Percentiles rank a stretch among this genome's conserved stretches.
These are phyloP conservation scores for Euphorbia pulcherrima DNA, from an alignment of 345 rosid genomes.

Conservation along the genomic window DNA sequence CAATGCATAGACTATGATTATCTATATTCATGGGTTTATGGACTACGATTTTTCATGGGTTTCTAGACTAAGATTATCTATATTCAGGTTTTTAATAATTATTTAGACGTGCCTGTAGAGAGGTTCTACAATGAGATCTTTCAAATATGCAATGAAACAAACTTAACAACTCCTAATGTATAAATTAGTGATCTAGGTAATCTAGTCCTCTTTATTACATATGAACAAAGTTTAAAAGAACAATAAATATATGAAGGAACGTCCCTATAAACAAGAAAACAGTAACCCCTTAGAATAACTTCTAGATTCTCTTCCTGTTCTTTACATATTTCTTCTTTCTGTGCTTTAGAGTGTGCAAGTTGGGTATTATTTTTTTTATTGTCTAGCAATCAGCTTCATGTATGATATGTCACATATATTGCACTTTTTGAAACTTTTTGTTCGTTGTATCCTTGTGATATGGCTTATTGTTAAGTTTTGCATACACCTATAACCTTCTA, in stretches of 20 bases:
- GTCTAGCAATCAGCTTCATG: not conserved
- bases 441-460: not conserved
- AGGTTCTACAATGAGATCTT: not conserved
- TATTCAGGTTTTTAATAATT: not conserved
- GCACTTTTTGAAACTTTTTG: not conserved
- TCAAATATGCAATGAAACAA: not conserved
- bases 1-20: not conserved
- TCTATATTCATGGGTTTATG: not conserved
- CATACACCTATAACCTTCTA: not conserved
- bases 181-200: not conserved
- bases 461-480: not conserved
- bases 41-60: no score
- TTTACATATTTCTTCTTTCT: not conserved
- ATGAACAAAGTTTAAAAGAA: not conserved
- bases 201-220: not conserved
- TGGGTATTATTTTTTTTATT: not conserved
- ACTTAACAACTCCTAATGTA: not conserved
- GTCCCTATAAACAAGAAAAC: not conserved
- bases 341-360: not conserved
- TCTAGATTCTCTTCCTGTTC: not conserved
- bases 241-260: not conserved
- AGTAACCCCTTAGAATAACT: not conserved
- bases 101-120: not conserved
- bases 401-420: conserved; percentile 2
- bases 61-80: not conserved